A percentile compares a stretch with the other conserved stretches of the same genome.
These are phyloP conservation scores for Mikania micrantha DNA, from an alignment of 129 eudicot genomes.

Conservation along the genomic window DNA sequence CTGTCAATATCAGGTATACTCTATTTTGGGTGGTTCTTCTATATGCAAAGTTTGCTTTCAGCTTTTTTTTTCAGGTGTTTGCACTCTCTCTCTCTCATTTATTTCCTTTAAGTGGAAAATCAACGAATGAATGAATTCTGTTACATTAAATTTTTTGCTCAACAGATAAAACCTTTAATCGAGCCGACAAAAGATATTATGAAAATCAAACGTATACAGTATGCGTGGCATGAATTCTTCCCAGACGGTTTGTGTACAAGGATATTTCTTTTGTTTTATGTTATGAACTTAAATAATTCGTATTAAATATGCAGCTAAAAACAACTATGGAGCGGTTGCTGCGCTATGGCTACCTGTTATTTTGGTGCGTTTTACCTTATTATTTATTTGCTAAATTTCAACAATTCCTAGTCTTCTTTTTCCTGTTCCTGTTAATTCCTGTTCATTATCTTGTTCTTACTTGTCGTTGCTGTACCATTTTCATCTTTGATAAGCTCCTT, in stretches of 20 bases:
- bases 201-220: slow-evolving; percentile 58
- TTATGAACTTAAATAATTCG: slow-evolving; percentile 1
- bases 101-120: slow-evolving; percentile 8
- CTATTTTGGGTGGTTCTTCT: slow-evolving; percentile 81
- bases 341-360: slow-evolving; percentile 91
- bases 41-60: slow-evolving; percentile 58
- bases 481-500: slow-evolving; percentile 17
- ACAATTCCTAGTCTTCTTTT: background rate
- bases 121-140: slow-evolving; percentile 10
- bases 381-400: background rate
- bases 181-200: slow-evolving; percentile 78
- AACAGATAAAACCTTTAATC: slow-evolving; percentile 81
- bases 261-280: slow-evolving; percentile 5
- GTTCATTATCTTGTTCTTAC: background rate
- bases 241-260: slow-evolving; percentile 55
- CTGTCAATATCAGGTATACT: slow-evolving; percentile 60
- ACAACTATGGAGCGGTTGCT: slow-evolving; percentile 63
- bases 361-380: slow-evolving; percentile 45
- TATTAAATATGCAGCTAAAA: slow-evolving; percentile 47
- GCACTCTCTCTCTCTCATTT: slow-evolving; percentile 8
- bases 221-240: slow-evolving; percentile 95
- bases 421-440: background rate
- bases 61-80: slow-evolving; percentile 69
- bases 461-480: slow-evolving; percentile 10
- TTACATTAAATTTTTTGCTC: slow-evolving; percentile 17